Evolutionary conservation across 345 rosid species (phyloP), one percentile per base, ranked within the genome.

Genomic region (Dipteronia dyeriana): DNA sequence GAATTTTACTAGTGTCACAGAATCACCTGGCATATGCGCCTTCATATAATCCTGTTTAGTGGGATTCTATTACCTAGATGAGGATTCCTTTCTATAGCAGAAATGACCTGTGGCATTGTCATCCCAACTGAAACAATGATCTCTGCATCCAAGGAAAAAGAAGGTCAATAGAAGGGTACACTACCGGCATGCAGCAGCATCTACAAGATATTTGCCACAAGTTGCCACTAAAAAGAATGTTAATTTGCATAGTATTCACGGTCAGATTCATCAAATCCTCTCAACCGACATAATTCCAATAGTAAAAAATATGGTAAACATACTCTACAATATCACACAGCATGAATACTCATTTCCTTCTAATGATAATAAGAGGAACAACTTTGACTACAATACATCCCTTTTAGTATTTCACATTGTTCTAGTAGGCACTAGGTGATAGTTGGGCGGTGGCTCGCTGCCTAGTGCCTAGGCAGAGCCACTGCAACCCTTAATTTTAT

Each of bases 71-170:
- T 86, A 60, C 83, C 79, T 66, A 82, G 89, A 83, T 84, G 83
- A 61, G 85, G 80, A 79, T 78, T 61, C 80, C 88, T 88, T 70
- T 90, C 89, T 54, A 80, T 67, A 23, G 86, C 88, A 79, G 97
- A 85, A 71, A 94, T 82, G 66, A 90, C 83, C 78, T 90, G 92
- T 0, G 98, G 98, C 97, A 94, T 91, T 20, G 98, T 88, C 98
- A 94, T 94, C 17, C 98, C 98, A 0, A 90, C 88, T 22, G 98
- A 91, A 20, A 94, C 94, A 73, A 91, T 90, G 47, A 94, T 94
- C 83, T 94, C 97, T 94, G 94, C 76, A 80, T 25, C 78, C 74
- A 25, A 25, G 53, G 57, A 67, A 26, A 68, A 34, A 20, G 62
- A 9, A 45, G 20, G 70, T 68, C 59, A 63, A 71, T 26, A 56